Percentiles rank a stretch among this genome's conserved stretches.
Evolutionary conservation across 1,139 yeast species (phyloP).

Genomic region (Waltiozyma sp.): DNA sequence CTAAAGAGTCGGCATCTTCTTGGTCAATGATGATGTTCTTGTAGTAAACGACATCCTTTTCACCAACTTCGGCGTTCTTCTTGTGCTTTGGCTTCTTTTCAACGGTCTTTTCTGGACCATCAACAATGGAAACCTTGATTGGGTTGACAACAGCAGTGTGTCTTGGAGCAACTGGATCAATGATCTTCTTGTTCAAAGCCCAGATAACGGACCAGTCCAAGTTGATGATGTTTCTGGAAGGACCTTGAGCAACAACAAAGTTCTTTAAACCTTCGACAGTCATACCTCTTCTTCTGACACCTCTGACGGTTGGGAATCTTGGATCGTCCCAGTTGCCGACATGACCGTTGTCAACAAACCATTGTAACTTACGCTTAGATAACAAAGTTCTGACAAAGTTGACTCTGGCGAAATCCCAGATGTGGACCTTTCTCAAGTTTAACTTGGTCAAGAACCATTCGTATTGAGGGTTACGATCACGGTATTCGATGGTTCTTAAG

Average conservation of each 20-base stretch:
- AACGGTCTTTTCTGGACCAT: slow-evolving; percentile 56
- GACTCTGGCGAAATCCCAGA: slow-evolving; percentile 97
- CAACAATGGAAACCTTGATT: slow-evolving; percentile 53
- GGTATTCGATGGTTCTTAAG: slow-evolving; percentile 91
- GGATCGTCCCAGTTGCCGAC: slow-evolving; percentile 98
- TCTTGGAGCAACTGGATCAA: slow-evolving; percentile 95
- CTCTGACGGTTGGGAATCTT: slow-evolving; percentile 97
- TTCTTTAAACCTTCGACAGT: slow-evolving; percentile 91
- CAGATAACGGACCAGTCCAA: slow-evolving; percentile 95
- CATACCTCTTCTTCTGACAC: slow-evolving; percentile 99
- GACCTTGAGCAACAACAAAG: slow-evolving; percentile 91
- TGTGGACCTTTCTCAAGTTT: slow-evolving; percentile 77
- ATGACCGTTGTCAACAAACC: slow-evolving; percentile 87
- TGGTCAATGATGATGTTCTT: slow-evolving; percentile 69
- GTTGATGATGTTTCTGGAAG: slow-evolving; percentile 90
- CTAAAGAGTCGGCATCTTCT: slow-evolving; percentile 71
- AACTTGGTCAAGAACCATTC: slow-evolving; percentile 87
- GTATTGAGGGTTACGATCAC: slow-evolving; percentile 96
- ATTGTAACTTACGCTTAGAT: slow-evolving; percentile 93
- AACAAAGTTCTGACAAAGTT: slow-evolving; percentile 90
- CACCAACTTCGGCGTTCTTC: slow-evolving; percentile 88
- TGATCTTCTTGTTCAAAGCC: slow-evolving; percentile 93
- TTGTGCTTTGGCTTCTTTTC: slow-evolving; percentile 90
- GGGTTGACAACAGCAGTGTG: slow-evolving; percentile 72
- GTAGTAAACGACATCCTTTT: slow-evolving; percentile 63